Evolutionary conservation across 2,329 filamentous ascomycete species (phyloP).

Genomic region (Didymella pinodella): DNA sequence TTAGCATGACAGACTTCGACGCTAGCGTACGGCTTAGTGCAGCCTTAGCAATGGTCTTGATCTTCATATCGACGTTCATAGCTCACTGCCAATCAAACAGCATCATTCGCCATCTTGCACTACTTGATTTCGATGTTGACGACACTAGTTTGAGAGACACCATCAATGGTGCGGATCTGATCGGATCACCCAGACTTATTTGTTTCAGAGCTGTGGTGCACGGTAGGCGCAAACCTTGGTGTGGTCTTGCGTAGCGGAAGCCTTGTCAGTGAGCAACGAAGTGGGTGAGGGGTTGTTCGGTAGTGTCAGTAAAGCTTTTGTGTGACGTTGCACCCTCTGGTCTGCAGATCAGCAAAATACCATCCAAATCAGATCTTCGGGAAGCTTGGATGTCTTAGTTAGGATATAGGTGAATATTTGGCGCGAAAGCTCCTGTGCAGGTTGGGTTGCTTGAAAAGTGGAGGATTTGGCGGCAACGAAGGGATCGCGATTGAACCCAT

Average conservation of each 20-base stretch:
- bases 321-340: conserved; percentile 34
- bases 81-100: conserved; percentile 1
- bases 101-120: conserved; percentile 10
- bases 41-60: conserved; percentile 8
- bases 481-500: conserved; percentile 2
- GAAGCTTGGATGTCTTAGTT: conserved; percentile 26
- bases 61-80: background rate
- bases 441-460: background rate
- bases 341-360: conserved; percentile 29
- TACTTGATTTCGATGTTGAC: background rate
- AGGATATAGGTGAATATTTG: conserved; percentile 8
- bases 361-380: conserved; percentile 23
- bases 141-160: conserved; percentile 3
- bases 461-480: conserved; percentile 3
- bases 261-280: conserved; percentile 12
- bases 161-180: conserved; percentile 5
- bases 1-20: conserved; percentile 1
- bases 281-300: conserved; percentile 26
- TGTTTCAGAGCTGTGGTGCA: conserved; percentile 25
- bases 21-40: conserved; percentile 4
- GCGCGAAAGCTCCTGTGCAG: conserved; percentile 3
- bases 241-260: conserved; percentile 13
- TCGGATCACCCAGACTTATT: conserved; percentile 10
- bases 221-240: conserved; percentile 13
- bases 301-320: conserved; percentile 24